Conservation (phyloP, 2,329 filamentous ascomycete genomes). For the Aureobasidium subglaciale region DNA sequence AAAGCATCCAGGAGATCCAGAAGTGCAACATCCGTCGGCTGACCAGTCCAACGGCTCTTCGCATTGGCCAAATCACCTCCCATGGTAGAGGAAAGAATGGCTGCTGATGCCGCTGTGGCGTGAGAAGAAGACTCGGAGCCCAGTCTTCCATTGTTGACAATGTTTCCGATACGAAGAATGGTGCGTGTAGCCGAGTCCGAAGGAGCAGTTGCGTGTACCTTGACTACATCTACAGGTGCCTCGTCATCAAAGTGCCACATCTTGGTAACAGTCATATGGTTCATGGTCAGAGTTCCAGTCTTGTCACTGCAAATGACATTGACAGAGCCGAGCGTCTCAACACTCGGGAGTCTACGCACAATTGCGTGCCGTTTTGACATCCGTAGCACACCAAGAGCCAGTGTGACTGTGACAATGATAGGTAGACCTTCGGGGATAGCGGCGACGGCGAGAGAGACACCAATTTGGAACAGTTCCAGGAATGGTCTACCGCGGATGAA, state of each 20-base stretch:
- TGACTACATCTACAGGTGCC: constrained; percentile 49
- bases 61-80: constrained; percentile 52
- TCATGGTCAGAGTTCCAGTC: constrained; percentile 91
- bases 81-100: constrained; percentile 79
- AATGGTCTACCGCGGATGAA: constrained; percentile 82
- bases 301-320: constrained; percentile 99
- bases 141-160: constrained; percentile 88
- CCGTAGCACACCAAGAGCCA: constrained; percentile 87
- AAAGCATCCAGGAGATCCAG: constrained; percentile 87
- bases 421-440: constrained; percentile 93
- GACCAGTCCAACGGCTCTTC: constrained; percentile 89
- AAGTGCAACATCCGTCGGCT: constrained; percentile 96
- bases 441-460: constrained; percentile 90
- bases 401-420: constrained; percentile 95
- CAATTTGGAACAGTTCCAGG: constrained; percentile 95
- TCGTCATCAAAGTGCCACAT: constrained; percentile 84
- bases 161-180: constrained; percentile 86
- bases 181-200: constrained; percentile 69
- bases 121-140: constrained; percentile 57
- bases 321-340: constrained; percentile 95
- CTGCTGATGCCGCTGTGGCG: constrained; percentile 63
- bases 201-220: constrained; percentile 45
- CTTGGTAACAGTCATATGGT: constrained; percentile 96
- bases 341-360: constrained; percentile 89
- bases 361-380: constrained; percentile 97